These are phyloP conservation scores for Magnolia changhungtana DNA, from an alignment of 164 flowering plant genomes.

Conservation along the genomic window DNA sequence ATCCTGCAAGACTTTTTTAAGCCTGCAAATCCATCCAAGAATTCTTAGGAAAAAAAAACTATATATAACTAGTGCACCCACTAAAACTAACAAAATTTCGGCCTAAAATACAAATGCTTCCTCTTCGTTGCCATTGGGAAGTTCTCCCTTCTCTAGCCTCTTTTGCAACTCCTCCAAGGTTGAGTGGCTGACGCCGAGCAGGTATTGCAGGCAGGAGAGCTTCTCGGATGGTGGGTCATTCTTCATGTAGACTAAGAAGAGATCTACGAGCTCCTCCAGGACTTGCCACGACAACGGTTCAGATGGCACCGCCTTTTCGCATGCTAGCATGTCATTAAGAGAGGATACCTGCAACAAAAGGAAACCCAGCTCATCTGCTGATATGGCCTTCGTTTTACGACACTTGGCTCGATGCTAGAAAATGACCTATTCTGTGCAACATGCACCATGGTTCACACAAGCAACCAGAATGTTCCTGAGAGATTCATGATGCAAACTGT, in stretches of 20 bases:
- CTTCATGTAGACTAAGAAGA: constrained; percentile 54
- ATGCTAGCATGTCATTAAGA: constrained; percentile 83
- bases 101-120: constrained; percentile 72
- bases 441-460: too few species aligned
- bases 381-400: too few species aligned
- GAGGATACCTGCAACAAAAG: constrained; percentile 62
- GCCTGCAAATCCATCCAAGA: too few species aligned
- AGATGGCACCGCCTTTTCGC: constrained; percentile 90
- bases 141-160: constrained; percentile 34
- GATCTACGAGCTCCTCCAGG: constrained; percentile 77
- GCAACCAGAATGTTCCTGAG: too few species aligned
- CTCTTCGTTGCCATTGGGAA: constrained; percentile 35
- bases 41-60: too few species aligned
- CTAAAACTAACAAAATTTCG: constrained; percentile 10
- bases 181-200: constrained; percentile 70
- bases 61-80: too few species aligned
- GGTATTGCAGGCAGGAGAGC: constrained; percentile 67
- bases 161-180: constrained; percentile 51
- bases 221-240: constrained; percentile 66
- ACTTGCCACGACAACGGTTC: constrained; percentile 80
- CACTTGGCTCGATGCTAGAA: too few species aligned
- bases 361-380: neutral
- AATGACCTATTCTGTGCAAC: too few species aligned
- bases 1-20: too few species aligned
- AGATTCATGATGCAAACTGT: too few species aligned